Conservation (phyloP, 495 filamentous ascomycete species). For the Choiromyces venosus region DNA sequence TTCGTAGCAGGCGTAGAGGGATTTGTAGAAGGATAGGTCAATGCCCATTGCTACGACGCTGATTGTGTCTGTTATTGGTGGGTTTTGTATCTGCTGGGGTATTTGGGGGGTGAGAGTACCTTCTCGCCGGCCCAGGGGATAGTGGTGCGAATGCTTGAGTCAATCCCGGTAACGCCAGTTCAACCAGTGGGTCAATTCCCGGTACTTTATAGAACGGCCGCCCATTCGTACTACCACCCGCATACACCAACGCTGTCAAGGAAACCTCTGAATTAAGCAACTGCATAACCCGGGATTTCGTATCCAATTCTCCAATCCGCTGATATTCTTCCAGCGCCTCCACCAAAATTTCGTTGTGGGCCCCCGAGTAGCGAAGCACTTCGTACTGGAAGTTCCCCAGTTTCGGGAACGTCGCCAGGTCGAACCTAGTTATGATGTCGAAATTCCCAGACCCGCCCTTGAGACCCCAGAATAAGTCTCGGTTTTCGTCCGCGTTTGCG, state of each 20-base stretch:
- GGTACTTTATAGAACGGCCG: slow-evolving; percentile 5
- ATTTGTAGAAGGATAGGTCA: neutral
- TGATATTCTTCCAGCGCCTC: slow-evolving; percentile 28
- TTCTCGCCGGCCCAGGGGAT: neutral
- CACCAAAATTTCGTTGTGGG: slow-evolving; percentile 16
- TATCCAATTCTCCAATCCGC: neutral
- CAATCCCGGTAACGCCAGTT: neutral
- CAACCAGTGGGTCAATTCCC: neutral
- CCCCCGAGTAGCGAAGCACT: slow-evolving; percentile 8
- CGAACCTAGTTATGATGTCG: slow-evolving; percentile 57
- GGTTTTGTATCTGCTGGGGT: neutral
- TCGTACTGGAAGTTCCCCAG: slow-evolving; percentile 27
- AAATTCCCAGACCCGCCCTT: slow-evolving; percentile 59
- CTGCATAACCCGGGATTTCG: neutral
- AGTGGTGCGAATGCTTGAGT: neutral
- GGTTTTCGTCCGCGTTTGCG: slow-evolving; percentile 38
- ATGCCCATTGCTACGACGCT: neutral
- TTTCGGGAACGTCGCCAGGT: slow-evolving; percentile 48
- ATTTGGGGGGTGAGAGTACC: neutral
- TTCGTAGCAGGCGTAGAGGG: neutral
- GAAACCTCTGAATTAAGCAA: neutral
- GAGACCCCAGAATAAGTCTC: slow-evolving; percentile 52
- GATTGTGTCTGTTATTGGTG: neutral
- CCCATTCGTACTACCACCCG: neutral
- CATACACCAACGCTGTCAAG: neutral